Base-by-base conservation (phyloP, 1,139 yeast species). In the Groenewaldozyma sp. region DNA sequence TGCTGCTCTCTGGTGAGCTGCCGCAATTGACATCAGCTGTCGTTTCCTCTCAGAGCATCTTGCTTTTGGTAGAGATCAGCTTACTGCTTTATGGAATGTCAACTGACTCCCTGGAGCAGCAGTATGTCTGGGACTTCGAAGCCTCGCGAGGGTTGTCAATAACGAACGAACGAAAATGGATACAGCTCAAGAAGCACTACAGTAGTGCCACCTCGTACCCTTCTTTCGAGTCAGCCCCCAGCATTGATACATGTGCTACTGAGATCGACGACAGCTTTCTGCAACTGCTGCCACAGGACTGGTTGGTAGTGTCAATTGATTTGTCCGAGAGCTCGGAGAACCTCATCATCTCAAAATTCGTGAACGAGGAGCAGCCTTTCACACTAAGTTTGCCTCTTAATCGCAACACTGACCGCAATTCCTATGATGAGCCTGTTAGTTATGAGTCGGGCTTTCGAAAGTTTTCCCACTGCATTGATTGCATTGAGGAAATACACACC, bases 291-390 rank as follows among this genome's bases (percentile, higher is more conserved):
- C 84, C 87, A 0, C 49, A 57, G 0, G 56, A 61, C 24, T 83
- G 91, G 83, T 59, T 70, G 11, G 71, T 78, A 0, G 62, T 84
- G 1, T 68, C 82, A 0, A 58, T 87, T 20, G 88, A 80, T 51
- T 56, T 76, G n/a, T 76, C 86, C 45, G 58, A 73, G 0, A 54
- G 67, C 6, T 69, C 77, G 4, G 82, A 78, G 0, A 79, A 74
- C 52, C 62, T 86, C 34, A 49, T 79, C 0, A 44, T 84, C 3
- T 62, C 82, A 3, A 71, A 73, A 45, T 58, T 66, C 31, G 68
- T 62, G 10, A 55, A 61, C 2, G 48, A 49, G 7, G 46, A 49
- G 17, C 43, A 47, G n/a, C 80, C 82, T 4, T 59, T 71, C n/a
- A 64, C 71, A 41, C 41, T 82, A 5, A 69, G 78, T 35, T 56